Evolutionary conservation across 208 protist genomes (phyloP).

Genomic region (Leishmania major): DNA sequence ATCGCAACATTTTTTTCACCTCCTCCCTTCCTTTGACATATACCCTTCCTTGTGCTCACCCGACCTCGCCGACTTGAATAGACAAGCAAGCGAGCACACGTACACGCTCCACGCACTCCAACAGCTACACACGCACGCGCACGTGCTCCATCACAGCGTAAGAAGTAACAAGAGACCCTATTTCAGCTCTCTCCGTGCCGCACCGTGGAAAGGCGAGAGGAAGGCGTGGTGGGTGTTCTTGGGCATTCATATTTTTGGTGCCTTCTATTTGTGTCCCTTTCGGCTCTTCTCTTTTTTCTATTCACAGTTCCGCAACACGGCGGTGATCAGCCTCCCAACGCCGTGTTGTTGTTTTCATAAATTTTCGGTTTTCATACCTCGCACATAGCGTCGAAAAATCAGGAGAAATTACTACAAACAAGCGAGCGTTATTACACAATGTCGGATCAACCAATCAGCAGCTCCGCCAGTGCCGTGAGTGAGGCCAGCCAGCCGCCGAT

Average conservation of each 20-base stretch:
- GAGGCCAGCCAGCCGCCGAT: conserved; percentile 68
- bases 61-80: not conserved
- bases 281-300: not conserved
- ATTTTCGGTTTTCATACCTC: not conserved
- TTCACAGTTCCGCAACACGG: not conserved
- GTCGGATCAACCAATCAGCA: conserved; percentile 13
- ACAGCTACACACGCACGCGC: conserved; percentile 1
- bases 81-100: not conserved
- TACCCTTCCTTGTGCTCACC: not conserved
- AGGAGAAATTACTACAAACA: not conserved
- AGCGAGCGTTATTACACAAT: not conserved
- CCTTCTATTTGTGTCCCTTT: not conserved
- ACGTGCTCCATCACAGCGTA: conserved; percentile 9
- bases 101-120: conserved; percentile 1
- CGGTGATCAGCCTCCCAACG: not conserved
- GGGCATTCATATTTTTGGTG: not conserved
- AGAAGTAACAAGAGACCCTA: conserved; percentile 4
- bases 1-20: not conserved
- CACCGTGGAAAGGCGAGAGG: not conserved
- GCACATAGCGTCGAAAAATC: not conserved
- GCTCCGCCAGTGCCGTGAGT: conserved; percentile 37
- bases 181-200: not conserved
- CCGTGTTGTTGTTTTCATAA: not conserved
- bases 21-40: not conserved
- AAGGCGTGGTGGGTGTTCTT: not conserved